Conservation (phyloP, 2,329 filamentous ascomycete species). For the Tolypocladium amazonense region DNA sequence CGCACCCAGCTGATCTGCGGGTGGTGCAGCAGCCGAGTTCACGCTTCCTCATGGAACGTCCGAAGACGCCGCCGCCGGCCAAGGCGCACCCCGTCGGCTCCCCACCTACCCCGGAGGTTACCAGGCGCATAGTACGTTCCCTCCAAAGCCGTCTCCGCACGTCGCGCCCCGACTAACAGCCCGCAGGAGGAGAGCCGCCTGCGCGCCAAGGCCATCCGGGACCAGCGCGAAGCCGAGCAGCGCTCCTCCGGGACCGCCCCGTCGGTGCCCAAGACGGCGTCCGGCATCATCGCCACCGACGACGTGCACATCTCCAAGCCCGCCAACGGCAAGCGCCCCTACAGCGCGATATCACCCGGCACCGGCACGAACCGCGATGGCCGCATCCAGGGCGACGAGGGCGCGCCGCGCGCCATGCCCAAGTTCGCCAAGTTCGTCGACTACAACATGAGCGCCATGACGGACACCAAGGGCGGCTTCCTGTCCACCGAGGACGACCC, state of each 20-base stretch:
- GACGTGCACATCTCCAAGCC: conserved; percentile 44
- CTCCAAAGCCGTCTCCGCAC: neutral
- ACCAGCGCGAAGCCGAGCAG: conserved; percentile 57
- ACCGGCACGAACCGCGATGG: conserved; percentile 59
- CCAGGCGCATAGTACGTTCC: conserved; percentile 41
- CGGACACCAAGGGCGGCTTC: conserved; percentile 94
- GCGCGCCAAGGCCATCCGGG: conserved; percentile 76
- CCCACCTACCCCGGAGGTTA: conserved; percentile 44
- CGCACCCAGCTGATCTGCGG: neutral
- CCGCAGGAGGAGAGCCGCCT: conserved; percentile 74
- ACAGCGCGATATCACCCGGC: conserved; percentile 46
- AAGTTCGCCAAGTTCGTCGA: conserved; percentile 95
- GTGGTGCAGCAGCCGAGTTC: neutral
- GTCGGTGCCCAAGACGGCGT: conserved; percentile 38
- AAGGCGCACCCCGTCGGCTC: conserved; percentile 22
- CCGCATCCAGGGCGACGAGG: conserved; percentile 34
- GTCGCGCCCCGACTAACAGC: neutral
- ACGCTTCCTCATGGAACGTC: conserved; percentile 30
- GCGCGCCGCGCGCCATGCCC: conserved; percentile 59
- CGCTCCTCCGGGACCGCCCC: conserved; percentile 31
- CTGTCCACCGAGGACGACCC: conserved; percentile 86
- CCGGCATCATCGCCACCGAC: conserved; percentile 62
- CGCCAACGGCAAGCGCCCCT: conserved; percentile 54
- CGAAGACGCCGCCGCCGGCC: conserved; percentile 32
- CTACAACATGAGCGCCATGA: conserved; percentile 97